These are phyloP conservation scores for Paecilomyces dactylethromorphus DNA, from an alignment of 2,329 filamentous ascomycete species.

Conservation along the genomic window DNA sequence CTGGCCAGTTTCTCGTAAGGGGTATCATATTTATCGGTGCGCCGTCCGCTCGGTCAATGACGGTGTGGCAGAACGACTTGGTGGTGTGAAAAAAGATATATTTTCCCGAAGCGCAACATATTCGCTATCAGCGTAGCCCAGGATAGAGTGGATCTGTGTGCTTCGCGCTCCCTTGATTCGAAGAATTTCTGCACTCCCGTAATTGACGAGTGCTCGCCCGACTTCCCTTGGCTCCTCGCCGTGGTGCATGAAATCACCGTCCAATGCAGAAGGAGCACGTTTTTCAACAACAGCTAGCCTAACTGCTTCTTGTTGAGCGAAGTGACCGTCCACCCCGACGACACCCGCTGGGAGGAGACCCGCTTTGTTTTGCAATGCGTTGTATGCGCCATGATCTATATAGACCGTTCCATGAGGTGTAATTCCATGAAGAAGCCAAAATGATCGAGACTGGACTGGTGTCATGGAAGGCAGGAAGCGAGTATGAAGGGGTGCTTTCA, in stretches of 20 bases:
- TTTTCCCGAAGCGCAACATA: slow-evolving; percentile 88
- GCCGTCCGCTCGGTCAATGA: slow-evolving; percentile 16
- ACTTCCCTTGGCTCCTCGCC: slow-evolving; percentile 59
- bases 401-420: slow-evolving; percentile 85
- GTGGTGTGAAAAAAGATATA: slow-evolving; percentile 61
- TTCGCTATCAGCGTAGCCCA: slow-evolving; percentile 92
- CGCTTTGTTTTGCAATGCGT: slow-evolving; percentile 73
- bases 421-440: slow-evolving; percentile 93
- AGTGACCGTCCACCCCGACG: slow-evolving; percentile 78
- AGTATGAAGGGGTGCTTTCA: slow-evolving; percentile 68
- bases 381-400: slow-evolving; percentile 84
- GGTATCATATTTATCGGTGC: slow-evolving; percentile 4
- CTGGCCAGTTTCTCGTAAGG: background rate
- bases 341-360: slow-evolving; percentile 88
- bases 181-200: slow-evolving; percentile 75
- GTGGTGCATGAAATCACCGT: slow-evolving; percentile 33
- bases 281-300: slow-evolving; percentile 73
- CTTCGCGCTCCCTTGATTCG: slow-evolving; percentile 81
- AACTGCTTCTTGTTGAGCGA: slow-evolving; percentile 89
- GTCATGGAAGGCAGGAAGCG: slow-evolving; percentile 80
- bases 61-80: slow-evolving; percentile 16
- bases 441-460: slow-evolving; percentile 87
- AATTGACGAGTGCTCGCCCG: slow-evolving; percentile 85
- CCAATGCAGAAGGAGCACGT: slow-evolving; percentile 32
- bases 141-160: slow-evolving; percentile 66